These are phyloP conservation scores for Strobilomyces echinocephalus DNA, from an alignment of 768 basidiomycete species.

Conservation along the genomic window DNA sequence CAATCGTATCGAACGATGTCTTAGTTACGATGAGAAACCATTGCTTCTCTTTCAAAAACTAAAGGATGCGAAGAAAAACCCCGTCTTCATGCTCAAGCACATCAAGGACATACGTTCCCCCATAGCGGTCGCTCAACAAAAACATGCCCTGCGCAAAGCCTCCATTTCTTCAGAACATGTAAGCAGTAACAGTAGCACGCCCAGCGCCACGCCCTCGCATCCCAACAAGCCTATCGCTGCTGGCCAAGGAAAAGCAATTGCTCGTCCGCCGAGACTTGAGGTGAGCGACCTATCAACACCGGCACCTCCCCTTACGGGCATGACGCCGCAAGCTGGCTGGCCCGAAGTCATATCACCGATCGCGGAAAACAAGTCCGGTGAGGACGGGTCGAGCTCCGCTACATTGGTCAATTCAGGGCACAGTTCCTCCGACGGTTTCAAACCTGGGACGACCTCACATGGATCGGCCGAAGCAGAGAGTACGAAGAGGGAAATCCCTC, in stretches of 20 bases:
- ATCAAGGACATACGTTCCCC: constrained; percentile 94
- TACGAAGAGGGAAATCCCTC: constrained; percentile 39
- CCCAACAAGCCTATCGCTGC: constrained; percentile 24
- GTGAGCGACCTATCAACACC: constrained; percentile 57
- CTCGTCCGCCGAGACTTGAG: constrained; percentile 66
- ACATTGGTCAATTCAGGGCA: constrained; percentile 31
- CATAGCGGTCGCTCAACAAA: constrained; percentile 93
- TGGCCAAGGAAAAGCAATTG: constrained; percentile 32
- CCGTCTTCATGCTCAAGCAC: constrained; percentile 98
- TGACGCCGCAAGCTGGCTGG: constrained; percentile 71
- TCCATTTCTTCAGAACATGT: constrained; percentile 35
- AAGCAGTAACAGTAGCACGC: constrained; percentile 16
- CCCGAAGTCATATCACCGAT: constrained; percentile 67
- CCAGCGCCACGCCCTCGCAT: constrained; percentile 16
- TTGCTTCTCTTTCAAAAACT: constrained; percentile 94
- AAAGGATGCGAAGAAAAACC: constrained; percentile 95
- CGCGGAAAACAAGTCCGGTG: constrained; percentile 44
- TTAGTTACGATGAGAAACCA: constrained; percentile 97
- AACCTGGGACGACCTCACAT: constrained; percentile 14
- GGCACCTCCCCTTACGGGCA: constrained; percentile 50
- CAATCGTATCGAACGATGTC: constrained; percentile 83
- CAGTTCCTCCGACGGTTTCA: constrained; percentile 25
- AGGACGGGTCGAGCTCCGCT: constrained; percentile 34
- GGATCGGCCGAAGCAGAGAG: constrained; percentile 31
- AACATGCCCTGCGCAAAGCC: constrained; percentile 85